Percentiles rank a stretch among this genome's conserved stretches.
Evolutionary conservation across 306 rosid genomes (phyloP).

Genomic region (Casuarina cunninghamiana): DNA sequence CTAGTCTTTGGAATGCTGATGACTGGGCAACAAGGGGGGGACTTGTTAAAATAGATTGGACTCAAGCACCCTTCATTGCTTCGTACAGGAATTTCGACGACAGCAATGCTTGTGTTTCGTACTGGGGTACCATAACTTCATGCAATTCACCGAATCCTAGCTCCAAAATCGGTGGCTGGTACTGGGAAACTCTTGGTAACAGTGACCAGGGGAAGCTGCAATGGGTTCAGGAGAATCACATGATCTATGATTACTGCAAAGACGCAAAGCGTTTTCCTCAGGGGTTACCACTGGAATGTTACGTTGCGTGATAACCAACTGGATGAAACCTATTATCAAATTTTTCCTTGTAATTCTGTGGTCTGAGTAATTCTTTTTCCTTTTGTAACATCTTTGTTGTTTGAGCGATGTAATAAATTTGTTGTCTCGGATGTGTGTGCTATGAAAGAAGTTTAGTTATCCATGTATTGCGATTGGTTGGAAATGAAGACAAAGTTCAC

Average conservation of each 20-base stretch:
- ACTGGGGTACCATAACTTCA: constrained; percentile 2
- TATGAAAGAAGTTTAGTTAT: too few species aligned
- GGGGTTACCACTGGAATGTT: constrained; percentile 45
- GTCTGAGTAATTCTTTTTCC: too few species aligned
- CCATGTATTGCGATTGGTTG: too few species aligned
- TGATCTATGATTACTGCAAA: constrained; percentile 49
- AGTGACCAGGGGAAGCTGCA: constrained; percentile 18
- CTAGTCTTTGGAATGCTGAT: constrained; percentile 48
- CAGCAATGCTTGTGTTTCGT: constrained; percentile 6
- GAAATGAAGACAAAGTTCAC: too few species aligned
- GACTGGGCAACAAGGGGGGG: constrained; percentile 10
- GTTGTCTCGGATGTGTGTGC: too few species aligned
- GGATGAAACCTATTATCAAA: too few species aligned
- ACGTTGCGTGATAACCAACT: background rate
- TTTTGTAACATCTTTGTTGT: too few species aligned
- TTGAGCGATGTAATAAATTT: too few species aligned
- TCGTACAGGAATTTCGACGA: constrained; percentile 24
- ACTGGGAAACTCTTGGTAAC: constrained; percentile 21
- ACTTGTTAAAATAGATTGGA: constrained; percentile 28
- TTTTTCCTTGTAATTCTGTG: too few species aligned
- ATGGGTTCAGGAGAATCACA: constrained; percentile 30
- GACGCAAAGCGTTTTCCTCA: constrained; percentile 33
- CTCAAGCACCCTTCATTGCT: constrained; percentile 30
- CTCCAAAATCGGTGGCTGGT: constrained; percentile 23
- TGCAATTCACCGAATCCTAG: constrained; percentile 8